These are phyloP conservation scores for Aspergillus saccharolyticus DNA, from an alignment of 495 filamentous ascomycete genomes.

Conservation along the genomic window DNA sequence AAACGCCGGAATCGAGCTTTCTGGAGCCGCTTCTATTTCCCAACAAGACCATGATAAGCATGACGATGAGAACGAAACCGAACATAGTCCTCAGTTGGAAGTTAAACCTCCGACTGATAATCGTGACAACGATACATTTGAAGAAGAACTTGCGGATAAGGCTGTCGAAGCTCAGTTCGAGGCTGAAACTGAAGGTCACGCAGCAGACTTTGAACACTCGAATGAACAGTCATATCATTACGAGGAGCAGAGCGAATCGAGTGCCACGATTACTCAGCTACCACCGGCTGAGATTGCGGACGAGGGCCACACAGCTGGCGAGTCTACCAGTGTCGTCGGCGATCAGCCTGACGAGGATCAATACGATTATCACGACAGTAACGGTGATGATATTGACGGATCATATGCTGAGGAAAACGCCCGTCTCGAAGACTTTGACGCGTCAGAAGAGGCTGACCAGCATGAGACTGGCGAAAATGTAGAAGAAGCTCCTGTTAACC, in stretches of 20 bases:
- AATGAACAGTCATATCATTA: slow-evolving; percentile 22
- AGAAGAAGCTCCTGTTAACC: slow-evolving; percentile 4
- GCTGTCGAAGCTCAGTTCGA: slow-evolving; percentile 8
- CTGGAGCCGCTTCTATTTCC: neutral
- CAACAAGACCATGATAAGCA: neutral
- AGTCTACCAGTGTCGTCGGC: slow-evolving; percentile 8
- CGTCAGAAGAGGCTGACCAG: neutral
- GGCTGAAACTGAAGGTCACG: slow-evolving; percentile 1
- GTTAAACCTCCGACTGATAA: neutral
- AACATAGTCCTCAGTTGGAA: neutral
- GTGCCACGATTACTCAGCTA: slow-evolving; percentile 24
- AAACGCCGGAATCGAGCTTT: neutral
- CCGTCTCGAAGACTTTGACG: slow-evolving; percentile 1
- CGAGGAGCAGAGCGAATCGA: slow-evolving; percentile 32
- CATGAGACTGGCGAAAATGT: slow-evolving; percentile 15
- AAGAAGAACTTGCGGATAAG: slow-evolving; percentile 1
- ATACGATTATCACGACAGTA: slow-evolving; percentile 14
- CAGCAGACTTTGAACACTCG: neutral
- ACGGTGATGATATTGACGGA: slow-evolving; percentile 13
- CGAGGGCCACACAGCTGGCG: slow-evolving; percentile 16
- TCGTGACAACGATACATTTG: neutral
- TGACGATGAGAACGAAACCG: neutral
- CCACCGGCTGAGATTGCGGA: slow-evolving; percentile 11
- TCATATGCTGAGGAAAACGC: slow-evolving; percentile 18
- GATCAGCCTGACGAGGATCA: slow-evolving; percentile 12